These are phyloP conservation scores for Alternaria triticimaculans DNA, from an alignment of 2,329 filamentous ascomycete genomes.

Conservation along the genomic window DNA sequence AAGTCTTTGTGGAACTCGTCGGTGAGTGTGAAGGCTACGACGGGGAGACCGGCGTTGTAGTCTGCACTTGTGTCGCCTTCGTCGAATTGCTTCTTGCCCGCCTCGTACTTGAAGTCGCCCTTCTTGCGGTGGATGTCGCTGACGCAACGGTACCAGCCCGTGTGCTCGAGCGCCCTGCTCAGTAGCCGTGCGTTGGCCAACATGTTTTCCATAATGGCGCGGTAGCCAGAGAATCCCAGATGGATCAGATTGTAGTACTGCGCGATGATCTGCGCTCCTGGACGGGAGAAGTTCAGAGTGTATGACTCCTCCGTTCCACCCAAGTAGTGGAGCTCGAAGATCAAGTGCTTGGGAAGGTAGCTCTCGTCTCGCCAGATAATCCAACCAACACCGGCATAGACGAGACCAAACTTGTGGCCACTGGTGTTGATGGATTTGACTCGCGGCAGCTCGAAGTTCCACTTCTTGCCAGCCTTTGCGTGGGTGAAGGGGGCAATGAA, in stretches of 20 bases:
- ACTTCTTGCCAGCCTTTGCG: constrained; percentile 63
- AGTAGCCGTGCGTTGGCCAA: constrained; percentile 69
- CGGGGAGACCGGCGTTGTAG: constrained; percentile 70
- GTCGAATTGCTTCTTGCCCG: constrained; percentile 52
- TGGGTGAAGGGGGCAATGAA: constrained; percentile 69
- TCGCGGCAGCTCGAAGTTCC: constrained; percentile 68
- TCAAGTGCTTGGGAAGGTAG: constrained; percentile 69
- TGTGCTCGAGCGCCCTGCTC: constrained; percentile 68
- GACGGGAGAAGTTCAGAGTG: constrained; percentile 75
- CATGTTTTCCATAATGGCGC: constrained; percentile 67
- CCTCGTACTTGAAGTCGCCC: constrained; percentile 52
- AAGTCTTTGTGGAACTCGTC: constrained; percentile 65
- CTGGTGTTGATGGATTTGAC: constrained; percentile 72
- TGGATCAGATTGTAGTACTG: constrained; percentile 79
- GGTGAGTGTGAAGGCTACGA: constrained; percentile 70
- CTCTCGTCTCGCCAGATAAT: constrained; percentile 62
- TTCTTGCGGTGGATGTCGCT: constrained; percentile 70
- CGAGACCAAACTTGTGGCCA: constrained; percentile 68
- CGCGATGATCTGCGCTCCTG: constrained; percentile 71
- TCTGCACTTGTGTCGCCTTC: constrained; percentile 60
- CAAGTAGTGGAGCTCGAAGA: constrained; percentile 75
- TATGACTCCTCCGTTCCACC: constrained; percentile 75
- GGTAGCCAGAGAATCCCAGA: constrained; percentile 71
- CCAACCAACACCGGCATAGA: constrained; percentile 74
- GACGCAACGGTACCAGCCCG: constrained; percentile 66